phyloP scores from a whole-genome alignment of 2,329 filamentous ascomycete genomes.

The Blastomyces gilchristii region DNA sequence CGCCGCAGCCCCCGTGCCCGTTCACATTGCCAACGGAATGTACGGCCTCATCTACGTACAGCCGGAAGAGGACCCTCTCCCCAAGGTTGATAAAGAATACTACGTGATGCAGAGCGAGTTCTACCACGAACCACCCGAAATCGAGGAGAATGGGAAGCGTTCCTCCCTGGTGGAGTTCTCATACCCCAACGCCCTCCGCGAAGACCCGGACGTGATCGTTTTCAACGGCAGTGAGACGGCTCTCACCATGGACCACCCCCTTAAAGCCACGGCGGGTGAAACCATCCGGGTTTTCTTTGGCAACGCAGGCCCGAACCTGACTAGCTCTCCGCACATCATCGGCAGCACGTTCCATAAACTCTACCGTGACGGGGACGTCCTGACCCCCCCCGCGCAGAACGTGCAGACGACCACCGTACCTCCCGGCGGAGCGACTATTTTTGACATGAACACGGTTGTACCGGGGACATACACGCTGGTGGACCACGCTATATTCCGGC shows the following conservation, averaged over 20 bases:
- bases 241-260: conserved; percentile 23
- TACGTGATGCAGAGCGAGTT: conserved; percentile 33
- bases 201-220: conserved; percentile 24
- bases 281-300: conserved; percentile 29
- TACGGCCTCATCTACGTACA: conserved; percentile 31
- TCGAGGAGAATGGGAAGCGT: conserved; percentile 23
- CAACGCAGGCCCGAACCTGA: conserved; percentile 28
- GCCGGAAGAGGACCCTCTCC: conserved; percentile 23
- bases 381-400: conserved; percentile 22
- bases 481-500: conserved; percentile 28
- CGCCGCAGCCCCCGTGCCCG: conserved; percentile 28
- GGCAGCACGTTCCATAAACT: conserved; percentile 23
- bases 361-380: conserved; percentile 26
- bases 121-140: conserved; percentile 29
- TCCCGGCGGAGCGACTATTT: conserved; percentile 22
- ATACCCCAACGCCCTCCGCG: conserved; percentile 26
- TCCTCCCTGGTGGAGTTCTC: conserved; percentile 27
- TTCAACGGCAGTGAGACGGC: conserved; percentile 28
- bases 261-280: conserved; percentile 24
- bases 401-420: conserved; percentile 23
- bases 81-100: conserved; percentile 27
- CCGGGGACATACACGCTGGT: conserved; percentile 28
- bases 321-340: conserved; percentile 27
- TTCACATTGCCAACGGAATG: conserved; percentile 32
- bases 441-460: conserved; percentile 26